Base-by-base conservation (phyloP, 345 rosid genomes). In the Cardiospermum halicacabum region DNA sequence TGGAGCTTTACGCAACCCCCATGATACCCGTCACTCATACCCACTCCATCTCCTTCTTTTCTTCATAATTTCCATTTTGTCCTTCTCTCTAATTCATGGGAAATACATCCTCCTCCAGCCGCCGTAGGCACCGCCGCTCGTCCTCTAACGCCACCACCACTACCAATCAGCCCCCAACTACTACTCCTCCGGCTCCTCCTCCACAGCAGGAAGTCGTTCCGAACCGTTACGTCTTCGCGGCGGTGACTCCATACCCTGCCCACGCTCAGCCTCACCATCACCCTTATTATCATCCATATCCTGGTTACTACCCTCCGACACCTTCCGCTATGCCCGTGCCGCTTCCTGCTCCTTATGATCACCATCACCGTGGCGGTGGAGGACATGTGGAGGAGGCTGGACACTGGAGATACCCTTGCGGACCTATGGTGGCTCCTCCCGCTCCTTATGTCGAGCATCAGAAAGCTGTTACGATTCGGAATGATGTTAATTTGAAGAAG, bases 211-310 rank as follows among this genome's bases (percentile, higher is more conserved):
- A 89, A 66, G 78, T 80, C 74, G 51, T 84, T n/a, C 65, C 92
- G 45, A 93, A 79, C 65, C 87, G 85, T 11, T 80, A 83, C 70
- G 91, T 90, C 5, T 84, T 90, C 70, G 88, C 99, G 0, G 96
- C 97, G 2, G 97, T 92, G 27, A 87, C 96, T 18, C 96, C 99
- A 6, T 91, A 81, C 66, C 96, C 95, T 9, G 78, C 73, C 73
- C 72, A 74, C 59, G 77, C 82, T 8, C 80, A 77, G 70, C 76
- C 77, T 13, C 82, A 78, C 56, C 72, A 76, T 2, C 79, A 77
- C 1, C 87, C 76, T 2, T 86, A 76, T 62, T 74, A 71, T 54
- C 82, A 87, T 56, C 97, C 84, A 74, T 80, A 87, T 74, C 88
- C 85, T 10, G 88, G 81, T 0, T 85, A 84, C 78, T 83, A 84